A percentile compares a stretch with the other conserved stretches of the same genome.
Conservation (phyloP, 208 protist species). For the Wallacemonas sp. region DNA sequence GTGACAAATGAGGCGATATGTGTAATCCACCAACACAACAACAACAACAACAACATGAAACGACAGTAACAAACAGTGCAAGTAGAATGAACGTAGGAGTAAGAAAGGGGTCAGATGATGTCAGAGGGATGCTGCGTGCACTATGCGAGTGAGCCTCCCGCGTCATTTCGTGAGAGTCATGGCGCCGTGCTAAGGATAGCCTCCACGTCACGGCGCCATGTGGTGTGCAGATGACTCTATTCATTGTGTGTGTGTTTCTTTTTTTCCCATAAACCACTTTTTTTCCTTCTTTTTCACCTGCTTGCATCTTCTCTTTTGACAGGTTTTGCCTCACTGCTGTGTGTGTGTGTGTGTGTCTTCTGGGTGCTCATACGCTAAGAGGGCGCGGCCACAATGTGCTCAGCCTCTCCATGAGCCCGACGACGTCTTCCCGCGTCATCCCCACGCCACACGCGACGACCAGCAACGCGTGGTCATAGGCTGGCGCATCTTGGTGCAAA, state of each 20-base stretch:
- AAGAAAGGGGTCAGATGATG: too few relatives aligned
- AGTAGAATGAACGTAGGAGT: slow-evolving; percentile 1
- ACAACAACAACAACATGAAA: slow-evolving; percentile 8
- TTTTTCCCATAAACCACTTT: too few relatives aligned
- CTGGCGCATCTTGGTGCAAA: slow-evolving; percentile 42
- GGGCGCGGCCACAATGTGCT: slow-evolving; percentile 41
- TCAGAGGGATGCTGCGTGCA: too few relatives aligned
- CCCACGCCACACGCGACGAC: slow-evolving; percentile 74
- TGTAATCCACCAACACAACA: neutral
- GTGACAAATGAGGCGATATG: too few relatives aligned
- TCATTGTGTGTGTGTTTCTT: too few relatives aligned
- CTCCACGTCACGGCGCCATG: too few relatives aligned
- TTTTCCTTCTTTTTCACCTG: too few relatives aligned
- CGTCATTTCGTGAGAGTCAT: too few relatives aligned
- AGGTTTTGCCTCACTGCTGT: neutral
- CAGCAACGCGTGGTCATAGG: slow-evolving; percentile 40
- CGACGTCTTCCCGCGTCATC: slow-evolving; percentile 47
- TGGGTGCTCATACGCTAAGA: neutral
- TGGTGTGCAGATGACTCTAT: too few relatives aligned
- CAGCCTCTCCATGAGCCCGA: slow-evolving; percentile 39
- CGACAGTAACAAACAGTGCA: neutral
- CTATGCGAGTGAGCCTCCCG: too few relatives aligned
- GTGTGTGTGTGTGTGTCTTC: neutral
- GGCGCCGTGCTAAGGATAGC: too few relatives aligned
- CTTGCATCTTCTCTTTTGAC: too few relatives aligned